phyloP scores from a whole-genome alignment of 345 rosid species.

The Euphorbia pulcherrima region DNA sequence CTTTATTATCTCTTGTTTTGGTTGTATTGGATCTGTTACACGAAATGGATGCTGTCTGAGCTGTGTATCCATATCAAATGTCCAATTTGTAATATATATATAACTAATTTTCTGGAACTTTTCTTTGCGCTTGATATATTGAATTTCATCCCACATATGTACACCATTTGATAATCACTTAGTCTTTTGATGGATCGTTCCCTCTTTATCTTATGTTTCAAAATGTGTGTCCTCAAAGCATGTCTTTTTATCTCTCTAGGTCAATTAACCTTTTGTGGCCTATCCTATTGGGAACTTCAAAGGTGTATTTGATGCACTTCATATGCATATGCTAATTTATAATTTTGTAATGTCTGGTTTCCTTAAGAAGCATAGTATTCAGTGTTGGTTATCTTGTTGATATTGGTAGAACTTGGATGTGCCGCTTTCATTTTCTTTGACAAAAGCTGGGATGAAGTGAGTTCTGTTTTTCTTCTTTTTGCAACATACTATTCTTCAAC shows the following conservation, averaged over 20 bases:
- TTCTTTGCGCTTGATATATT: not conserved
- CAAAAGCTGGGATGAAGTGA: conserved; percentile 80
- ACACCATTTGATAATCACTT: not conserved
- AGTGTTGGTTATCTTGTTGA: conserved; percentile 66
- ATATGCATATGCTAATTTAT: not conserved
- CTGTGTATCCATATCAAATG: conserved; percentile 72
- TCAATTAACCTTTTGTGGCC: not conserved
- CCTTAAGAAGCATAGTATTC: conserved; percentile 79
- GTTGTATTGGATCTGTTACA: conserved; percentile 75
- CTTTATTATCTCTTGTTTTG: conserved; percentile 82
- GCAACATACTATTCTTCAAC: not conserved
- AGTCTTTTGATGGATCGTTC: not conserved
- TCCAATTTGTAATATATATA: not conserved
- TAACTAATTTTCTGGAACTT: not conserved
- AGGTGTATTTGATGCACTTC: not conserved
- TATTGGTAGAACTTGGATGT: conserved; percentile 80
- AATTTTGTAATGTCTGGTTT: conserved; percentile 26
- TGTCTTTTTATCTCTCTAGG: not conserved
- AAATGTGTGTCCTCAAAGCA: not conserved
- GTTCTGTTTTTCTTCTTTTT: conserved; percentile 17
- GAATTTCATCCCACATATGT: not conserved
- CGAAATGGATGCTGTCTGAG: conserved; percentile 86
- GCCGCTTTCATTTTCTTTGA: conserved; percentile 92
- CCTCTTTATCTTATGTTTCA: not conserved
- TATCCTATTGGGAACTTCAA: not conserved